Conservation (phyloP, 768 basidiomycete genomes). For the Trichaptum fuscoviolaceum region DNA sequence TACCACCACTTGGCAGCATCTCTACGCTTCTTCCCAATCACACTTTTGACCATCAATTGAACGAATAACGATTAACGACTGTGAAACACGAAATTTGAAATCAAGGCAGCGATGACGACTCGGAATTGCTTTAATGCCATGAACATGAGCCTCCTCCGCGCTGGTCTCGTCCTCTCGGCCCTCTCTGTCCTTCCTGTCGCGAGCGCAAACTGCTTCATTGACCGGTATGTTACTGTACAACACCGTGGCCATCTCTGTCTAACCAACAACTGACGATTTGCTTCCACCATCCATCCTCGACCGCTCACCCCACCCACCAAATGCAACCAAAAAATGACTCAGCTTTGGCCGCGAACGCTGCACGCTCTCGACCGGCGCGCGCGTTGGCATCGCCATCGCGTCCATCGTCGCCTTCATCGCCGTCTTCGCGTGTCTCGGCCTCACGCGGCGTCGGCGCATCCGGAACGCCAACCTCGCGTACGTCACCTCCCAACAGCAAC, state of each 20-base stretch:
- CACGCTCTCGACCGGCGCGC: not conserved
- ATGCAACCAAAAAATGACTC: not conserved
- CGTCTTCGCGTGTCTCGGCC: not conserved
- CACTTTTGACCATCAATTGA: no score
- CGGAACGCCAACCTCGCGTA: slow-evolving; percentile 6
- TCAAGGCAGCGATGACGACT: no score
- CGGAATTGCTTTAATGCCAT: not conserved
- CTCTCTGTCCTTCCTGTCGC: not conserved
- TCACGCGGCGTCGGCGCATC: slow-evolving; percentile 7
- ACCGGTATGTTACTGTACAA: not conserved
- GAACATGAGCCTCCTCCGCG: not conserved
- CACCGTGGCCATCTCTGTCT: not conserved
- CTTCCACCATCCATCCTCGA: no score
- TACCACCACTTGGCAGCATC: no score
- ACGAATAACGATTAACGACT: no score
- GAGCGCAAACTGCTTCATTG: not conserved
- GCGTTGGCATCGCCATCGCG: not conserved
- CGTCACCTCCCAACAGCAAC: slow-evolving; percentile 1
- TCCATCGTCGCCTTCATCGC: not conserved
- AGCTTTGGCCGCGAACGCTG: not conserved
- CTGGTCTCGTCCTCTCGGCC: not conserved
- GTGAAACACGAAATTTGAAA: no score
- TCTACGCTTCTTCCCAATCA: no score
- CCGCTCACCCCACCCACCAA: no score
- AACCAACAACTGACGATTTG: not conserved